A percentile compares a stretch with the other conserved stretches of the same genome.
phyloP scores from a whole-genome alignment of 371 early-diverging fungal genomes.

The Dichotomocladium elegans region DNA sequence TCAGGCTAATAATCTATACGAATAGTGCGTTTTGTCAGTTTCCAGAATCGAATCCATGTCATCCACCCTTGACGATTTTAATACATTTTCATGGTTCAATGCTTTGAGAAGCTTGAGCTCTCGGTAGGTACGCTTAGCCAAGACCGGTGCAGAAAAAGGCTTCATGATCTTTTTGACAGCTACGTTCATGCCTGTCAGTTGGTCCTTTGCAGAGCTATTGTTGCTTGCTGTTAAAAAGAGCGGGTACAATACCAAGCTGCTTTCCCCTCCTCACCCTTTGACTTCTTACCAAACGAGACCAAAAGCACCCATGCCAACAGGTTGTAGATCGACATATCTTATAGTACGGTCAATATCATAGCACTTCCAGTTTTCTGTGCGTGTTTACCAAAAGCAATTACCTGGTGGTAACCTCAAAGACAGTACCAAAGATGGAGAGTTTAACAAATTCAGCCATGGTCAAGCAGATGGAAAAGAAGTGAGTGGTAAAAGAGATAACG shows the following conservation, averaged over 20 bases:
- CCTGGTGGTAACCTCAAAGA: conserved; percentile 91
- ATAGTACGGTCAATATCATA: neutral
- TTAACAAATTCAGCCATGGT: conserved; percentile 82
- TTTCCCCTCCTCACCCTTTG: neutral
- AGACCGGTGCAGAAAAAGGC: conserved; percentile 88
- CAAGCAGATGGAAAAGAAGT: neutral
- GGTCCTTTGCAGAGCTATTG: conserved; percentile 89
- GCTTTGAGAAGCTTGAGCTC: conserved; percentile 90
- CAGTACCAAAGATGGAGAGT: conserved; percentile 86
- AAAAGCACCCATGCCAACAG: conserved; percentile 97
- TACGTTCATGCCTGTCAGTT: conserved; percentile 75
- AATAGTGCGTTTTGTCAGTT: too few relatives aligned
- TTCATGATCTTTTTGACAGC: conserved; percentile 95
- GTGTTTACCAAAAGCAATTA: conserved; percentile 31
- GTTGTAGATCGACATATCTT: conserved; percentile 88
- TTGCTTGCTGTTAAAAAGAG: too few relatives aligned
- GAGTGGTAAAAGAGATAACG: neutral
- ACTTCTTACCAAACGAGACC: conserved; percentile 87
- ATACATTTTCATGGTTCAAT: conserved; percentile 84
- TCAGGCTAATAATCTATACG: conserved; percentile 71
- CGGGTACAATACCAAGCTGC: neutral
- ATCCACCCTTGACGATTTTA: too few relatives aligned
- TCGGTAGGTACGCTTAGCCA: conserved; percentile 92
- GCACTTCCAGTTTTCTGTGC: too few relatives aligned
- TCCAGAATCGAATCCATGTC: too few relatives aligned